Evolutionary conservation across 139 green algal genomes (phyloP).

Genomic region (Chlorella ohadii): DNA sequence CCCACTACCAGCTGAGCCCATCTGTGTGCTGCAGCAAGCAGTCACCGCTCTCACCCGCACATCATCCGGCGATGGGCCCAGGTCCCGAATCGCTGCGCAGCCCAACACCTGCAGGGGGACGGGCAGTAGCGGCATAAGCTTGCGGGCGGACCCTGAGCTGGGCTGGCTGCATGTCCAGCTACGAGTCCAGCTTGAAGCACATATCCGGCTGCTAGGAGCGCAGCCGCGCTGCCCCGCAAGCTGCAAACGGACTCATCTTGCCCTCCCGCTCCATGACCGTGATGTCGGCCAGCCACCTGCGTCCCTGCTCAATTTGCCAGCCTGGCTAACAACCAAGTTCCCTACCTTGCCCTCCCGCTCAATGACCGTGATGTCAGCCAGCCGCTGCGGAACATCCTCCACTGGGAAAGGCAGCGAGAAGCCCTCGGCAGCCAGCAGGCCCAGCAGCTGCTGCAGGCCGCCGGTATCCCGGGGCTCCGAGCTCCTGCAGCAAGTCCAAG

Average conservation of each 20-base stretch:
- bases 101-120: slow-evolving; percentile 73
- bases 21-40: too few species aligned
- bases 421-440: slow-evolving; percentile 58
- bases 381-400: slow-evolving; percentile 36
- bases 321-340: too few species aligned
- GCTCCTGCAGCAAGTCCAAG: neutral
- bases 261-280: slow-evolving; percentile 65
- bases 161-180: too few species aligned
- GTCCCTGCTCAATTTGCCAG: too few species aligned
- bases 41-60: slow-evolving; percentile 25
- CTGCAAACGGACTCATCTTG: too few species aligned
- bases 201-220: too few species aligned
- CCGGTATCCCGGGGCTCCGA: slow-evolving; percentile 59
- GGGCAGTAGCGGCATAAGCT: too few species aligned
- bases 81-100: slow-evolving; percentile 77
- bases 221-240: too few species aligned
- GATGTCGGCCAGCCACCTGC: slow-evolving; percentile 50
- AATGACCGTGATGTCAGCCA: slow-evolving; percentile 59
- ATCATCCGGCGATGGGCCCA: slow-evolving; percentile 54
- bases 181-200: too few species aligned
- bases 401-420: slow-evolving; percentile 40
- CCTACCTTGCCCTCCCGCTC: slow-evolving; percentile 64
- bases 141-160: too few species aligned
- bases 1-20: too few species aligned
- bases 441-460: slow-evolving; percentile 63